Evolutionary conservation across 75 land plant genomes (phyloP), one percentile per base, ranked within the genome.

Genomic region (Picea glauca): DNA sequence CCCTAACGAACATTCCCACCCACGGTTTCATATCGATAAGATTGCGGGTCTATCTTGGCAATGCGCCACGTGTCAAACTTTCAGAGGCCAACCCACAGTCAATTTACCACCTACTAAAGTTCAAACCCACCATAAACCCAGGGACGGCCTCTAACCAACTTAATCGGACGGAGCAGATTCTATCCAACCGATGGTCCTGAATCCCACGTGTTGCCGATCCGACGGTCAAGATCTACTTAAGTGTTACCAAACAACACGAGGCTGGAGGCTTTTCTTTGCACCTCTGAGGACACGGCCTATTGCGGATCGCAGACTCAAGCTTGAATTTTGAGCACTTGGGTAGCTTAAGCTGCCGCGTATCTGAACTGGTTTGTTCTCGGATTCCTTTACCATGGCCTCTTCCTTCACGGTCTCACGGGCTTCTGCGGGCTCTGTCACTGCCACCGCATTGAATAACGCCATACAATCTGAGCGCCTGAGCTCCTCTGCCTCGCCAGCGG

Each of bases 1-100:
- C 38, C 70, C 20, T 66, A 66, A 17, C 70, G 38, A 35, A 43
- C 43, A 6, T 66, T 66, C 70, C 70, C 70, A 66, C n/a, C n/a
- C n/a, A 1, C 13, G 70, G 70, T 66, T 66, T 14, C 40, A 66
- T 66, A 17, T 35, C n/a, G 70, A 66, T 66, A 66, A 66, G 70
- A 66, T 66, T 5, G 0, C 70, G 18, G 2, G 70, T 15, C 33
- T 66, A 15, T 43, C 70, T 35, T 26, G 35, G 18, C 70, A 35
- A 13, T 0, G 2, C 31, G 70, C 40, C 70, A 15, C 70, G 70
- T 66, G 43, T 66, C 70, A 35, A 66, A 4, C 38, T 33, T 15
- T 20, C 0, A 66, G 5, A 32, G 70, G 20, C 38, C 4, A 12
- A 6, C 1, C 70, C 13, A 2, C 6, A 33, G 35, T 33, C 35